Percentiles rank a stretch among this genome's conserved stretches.
These are phyloP conservation scores for Metschnikowia vanudenii DNA, from an alignment of 805 yeast species.

Conservation along the genomic window DNA sequence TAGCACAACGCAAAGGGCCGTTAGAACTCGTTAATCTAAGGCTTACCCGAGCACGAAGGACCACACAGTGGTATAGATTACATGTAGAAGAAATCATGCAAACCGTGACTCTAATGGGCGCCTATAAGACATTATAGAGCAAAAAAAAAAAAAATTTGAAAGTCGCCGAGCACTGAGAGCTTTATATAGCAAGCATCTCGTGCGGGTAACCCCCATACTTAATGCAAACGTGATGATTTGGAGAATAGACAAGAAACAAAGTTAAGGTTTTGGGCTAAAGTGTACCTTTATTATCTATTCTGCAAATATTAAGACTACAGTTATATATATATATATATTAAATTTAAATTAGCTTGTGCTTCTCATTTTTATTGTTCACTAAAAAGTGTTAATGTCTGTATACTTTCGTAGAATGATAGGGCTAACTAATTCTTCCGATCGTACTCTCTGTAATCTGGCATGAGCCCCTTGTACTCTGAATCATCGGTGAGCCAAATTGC, in stretches of 20 bases:
- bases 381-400: no score
- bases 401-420: neutral
- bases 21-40: slow-evolving; percentile 65
- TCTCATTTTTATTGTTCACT: neutral
- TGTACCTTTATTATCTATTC: no score
- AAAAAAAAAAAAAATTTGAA: neutral
- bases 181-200: slow-evolving; percentile 13
- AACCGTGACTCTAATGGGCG: slow-evolving; percentile 83
- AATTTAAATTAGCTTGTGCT: neutral
- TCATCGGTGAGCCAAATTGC: slow-evolving; percentile 60
- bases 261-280: no score
- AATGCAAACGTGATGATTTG: neutral
- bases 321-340: no score
- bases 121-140: slow-evolving; percentile 55
- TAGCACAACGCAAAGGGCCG: slow-evolving; percentile 59
- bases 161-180: neutral
- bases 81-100: slow-evolving; percentile 49
- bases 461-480: slow-evolving; percentile 44
- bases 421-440: slow-evolving; percentile 34
- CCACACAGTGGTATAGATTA: slow-evolving; percentile 45
- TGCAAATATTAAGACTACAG: no score
- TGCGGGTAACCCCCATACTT: slow-evolving; percentile 23
- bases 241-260: no score
- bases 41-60: slow-evolving; percentile 92
- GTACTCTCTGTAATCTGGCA: slow-evolving; percentile 64